Conservation (phyloP, 106 monocot genomes). For the Amphibolis antarctica region DNA sequence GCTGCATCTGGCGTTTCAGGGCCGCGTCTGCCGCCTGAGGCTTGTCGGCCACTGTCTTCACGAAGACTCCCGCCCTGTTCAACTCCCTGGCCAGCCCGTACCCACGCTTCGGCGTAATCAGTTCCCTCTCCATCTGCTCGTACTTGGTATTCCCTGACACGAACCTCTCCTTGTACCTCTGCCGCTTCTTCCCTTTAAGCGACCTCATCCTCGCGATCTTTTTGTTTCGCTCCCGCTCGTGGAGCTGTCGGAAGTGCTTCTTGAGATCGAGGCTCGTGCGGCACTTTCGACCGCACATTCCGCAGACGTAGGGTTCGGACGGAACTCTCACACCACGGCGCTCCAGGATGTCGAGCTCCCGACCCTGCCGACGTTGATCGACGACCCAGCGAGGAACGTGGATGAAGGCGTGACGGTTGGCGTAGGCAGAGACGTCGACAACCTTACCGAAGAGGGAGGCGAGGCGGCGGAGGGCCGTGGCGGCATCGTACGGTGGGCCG, state of each 20-base stretch:
- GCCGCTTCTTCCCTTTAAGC: constrained; percentile 83
- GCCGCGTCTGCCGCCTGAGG: constrained; percentile 88
- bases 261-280: constrained; percentile 63
- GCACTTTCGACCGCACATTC: constrained; percentile 72
- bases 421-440: constrained; percentile 63
- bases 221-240: constrained; percentile 85
- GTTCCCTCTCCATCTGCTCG: constrained; percentile 57
- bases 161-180: constrained; percentile 44
- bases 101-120: constrained; percentile 50
- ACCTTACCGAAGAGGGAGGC: constrained; percentile 67
- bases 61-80: constrained; percentile 67
- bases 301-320: constrained; percentile 54
- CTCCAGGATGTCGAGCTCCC: constrained; percentile 44
- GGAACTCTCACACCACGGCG: constrained; percentile 42
- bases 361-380: constrained; percentile 50
- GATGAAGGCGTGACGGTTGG: constrained; percentile 91
- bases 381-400: constrained; percentile 79
- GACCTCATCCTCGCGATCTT: constrained; percentile 62
- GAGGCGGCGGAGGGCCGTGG: constrained; percentile 44
- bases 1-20: constrained; percentile 73
- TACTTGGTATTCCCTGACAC: constrained; percentile 62
- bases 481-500: constrained; percentile 67
- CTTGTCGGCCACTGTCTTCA: constrained; percentile 72
- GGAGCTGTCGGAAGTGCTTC: constrained; percentile 76
- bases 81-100: constrained; percentile 85